A percentile compares a stretch with the other conserved stretches of the same genome.
Evolutionary conservation across 2,329 filamentous ascomycete species (phyloP).

Genomic region (Microascus cirrosus): DNA sequence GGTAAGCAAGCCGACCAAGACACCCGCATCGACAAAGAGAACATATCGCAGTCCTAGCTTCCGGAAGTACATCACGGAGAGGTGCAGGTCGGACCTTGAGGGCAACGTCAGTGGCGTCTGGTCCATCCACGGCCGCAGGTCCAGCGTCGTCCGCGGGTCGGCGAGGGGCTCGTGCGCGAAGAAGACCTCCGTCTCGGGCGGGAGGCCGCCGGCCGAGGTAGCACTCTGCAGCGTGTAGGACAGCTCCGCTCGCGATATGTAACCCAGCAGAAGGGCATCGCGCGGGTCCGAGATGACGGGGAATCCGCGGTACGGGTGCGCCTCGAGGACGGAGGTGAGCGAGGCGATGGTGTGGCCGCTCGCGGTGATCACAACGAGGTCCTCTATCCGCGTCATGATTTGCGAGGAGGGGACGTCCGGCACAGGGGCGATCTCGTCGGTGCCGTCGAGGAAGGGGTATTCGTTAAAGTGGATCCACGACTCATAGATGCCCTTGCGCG

Average conservation of each 20-base stretch:
- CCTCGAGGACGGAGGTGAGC: slow-evolving; percentile 58
- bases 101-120: slow-evolving; percentile 91
- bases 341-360: slow-evolving; percentile 77
- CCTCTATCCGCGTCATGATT: slow-evolving; percentile 87
- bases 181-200: slow-evolving; percentile 64
- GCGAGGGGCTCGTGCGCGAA: slow-evolving; percentile 77
- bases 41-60: slow-evolving; percentile 87
- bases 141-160: slow-evolving; percentile 66
- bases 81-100: slow-evolving; percentile 61
- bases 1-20: slow-evolving; percentile 74
- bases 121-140: slow-evolving; percentile 96
- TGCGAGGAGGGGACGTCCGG: slow-evolving; percentile 79
- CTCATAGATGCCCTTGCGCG: slow-evolving; percentile 89
- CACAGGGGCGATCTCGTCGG: slow-evolving; percentile 51
- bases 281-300: slow-evolving; percentile 74
- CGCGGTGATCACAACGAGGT: slow-evolving; percentile 77
- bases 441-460: slow-evolving; percentile 91
- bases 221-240: slow-evolving; percentile 62
- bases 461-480: slow-evolving; percentile 94
- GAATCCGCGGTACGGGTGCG: slow-evolving; percentile 78
- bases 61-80: slow-evolving; percentile 91
- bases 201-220: slow-evolving; percentile 44
- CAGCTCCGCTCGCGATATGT: slow-evolving; percentile 87
- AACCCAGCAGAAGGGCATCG: slow-evolving; percentile 74
- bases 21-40: slow-evolving; percentile 72